A percentile compares a stretch with the other conserved stretches of the same genome.
These are phyloP conservation scores for Pseudophaeomoniella oleicola DNA, from an alignment of 2,329 filamentous ascomycete species.

Conservation along the genomic window DNA sequence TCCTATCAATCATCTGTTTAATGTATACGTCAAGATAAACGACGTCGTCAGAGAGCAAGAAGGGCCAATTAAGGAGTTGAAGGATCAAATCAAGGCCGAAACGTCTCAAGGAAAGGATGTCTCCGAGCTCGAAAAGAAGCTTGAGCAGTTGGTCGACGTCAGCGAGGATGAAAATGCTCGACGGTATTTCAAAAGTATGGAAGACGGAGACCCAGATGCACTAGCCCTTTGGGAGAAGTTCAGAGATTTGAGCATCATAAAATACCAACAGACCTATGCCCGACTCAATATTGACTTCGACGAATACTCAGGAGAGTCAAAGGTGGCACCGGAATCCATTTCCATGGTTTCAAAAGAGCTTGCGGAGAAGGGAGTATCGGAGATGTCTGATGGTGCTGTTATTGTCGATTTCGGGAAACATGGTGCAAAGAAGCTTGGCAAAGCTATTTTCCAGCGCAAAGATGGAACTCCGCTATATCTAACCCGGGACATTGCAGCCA, in stretches of 20 bases:
- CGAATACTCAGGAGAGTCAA: conserved; percentile 58
- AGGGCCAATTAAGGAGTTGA: conserved; percentile 39
- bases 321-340: conserved; percentile 55
- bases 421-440: conserved; percentile 53
- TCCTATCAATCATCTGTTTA: conserved; percentile 50
- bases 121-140: conserved; percentile 31
- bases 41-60: conserved; percentile 41
- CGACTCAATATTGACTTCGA: conserved; percentile 59
- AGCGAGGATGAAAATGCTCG: conserved; percentile 39
- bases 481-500: conserved; percentile 63
- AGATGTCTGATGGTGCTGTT: conserved; percentile 57
- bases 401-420: conserved; percentile 60
- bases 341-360: conserved; percentile 46
- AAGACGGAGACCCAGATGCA: conserved; percentile 44
- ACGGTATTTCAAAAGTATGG: conserved; percentile 55
- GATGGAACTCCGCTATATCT: conserved; percentile 66
- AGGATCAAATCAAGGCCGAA: conserved; percentile 32
- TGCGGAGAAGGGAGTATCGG: conserved; percentile 48
- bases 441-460: conserved; percentile 56
- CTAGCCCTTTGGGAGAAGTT: conserved; percentile 50
- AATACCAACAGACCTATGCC: conserved; percentile 54
- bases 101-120: conserved; percentile 34
- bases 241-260: conserved; percentile 51
- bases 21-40: conserved; percentile 53
- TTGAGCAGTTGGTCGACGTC: conserved; percentile 32